phyloP scores from a whole-genome alignment of 371 early-diverging fungal genomes.

The Umbelopsis sp. region DNA sequence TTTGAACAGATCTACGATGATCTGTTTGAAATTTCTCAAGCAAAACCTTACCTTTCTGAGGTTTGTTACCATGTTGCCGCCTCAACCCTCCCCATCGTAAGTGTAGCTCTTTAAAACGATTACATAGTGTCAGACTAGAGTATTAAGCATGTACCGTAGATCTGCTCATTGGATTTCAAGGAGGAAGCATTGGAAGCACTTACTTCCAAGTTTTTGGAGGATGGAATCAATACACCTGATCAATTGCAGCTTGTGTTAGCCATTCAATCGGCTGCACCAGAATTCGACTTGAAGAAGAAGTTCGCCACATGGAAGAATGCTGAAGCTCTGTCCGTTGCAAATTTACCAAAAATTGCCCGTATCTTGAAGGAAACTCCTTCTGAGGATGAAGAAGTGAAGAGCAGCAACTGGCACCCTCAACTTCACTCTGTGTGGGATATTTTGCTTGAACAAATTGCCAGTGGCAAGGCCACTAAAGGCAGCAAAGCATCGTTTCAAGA shows the following conservation, averaged over 20 bases:
- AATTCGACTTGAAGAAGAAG: constrained; percentile 39
- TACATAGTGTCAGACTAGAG: no score
- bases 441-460: constrained; percentile 50
- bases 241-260: constrained; percentile 70
- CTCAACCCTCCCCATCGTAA: constrained; percentile 60
- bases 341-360: constrained; percentile 56
- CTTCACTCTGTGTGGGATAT: constrained; percentile 84
- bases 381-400: constrained; percentile 53
- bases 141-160: constrained; percentile 20
- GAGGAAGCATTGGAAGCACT: constrained; percentile 49
- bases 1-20: constrained; percentile 64
- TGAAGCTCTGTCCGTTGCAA: constrained; percentile 56
- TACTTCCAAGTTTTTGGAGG: constrained; percentile 53
- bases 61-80: constrained; percentile 75
- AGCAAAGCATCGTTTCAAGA: constrained; percentile 59
- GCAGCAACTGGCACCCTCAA: constrained; percentile 67
- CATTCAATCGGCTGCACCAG: constrained; percentile 50
- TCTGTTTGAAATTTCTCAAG: constrained; percentile 65
- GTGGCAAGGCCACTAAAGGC: constrained; percentile 26
- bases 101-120: not conserved
- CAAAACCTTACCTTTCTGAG: constrained; percentile 80
- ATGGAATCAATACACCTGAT: constrained; percentile 69
- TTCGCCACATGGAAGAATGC: constrained; percentile 56
- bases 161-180: constrained; percentile 35
- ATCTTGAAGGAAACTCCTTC: constrained; percentile 55